Evolutionary conservation across 345 rosid genomes (phyloP).

Genomic region (Physaria fendleri): DNA sequence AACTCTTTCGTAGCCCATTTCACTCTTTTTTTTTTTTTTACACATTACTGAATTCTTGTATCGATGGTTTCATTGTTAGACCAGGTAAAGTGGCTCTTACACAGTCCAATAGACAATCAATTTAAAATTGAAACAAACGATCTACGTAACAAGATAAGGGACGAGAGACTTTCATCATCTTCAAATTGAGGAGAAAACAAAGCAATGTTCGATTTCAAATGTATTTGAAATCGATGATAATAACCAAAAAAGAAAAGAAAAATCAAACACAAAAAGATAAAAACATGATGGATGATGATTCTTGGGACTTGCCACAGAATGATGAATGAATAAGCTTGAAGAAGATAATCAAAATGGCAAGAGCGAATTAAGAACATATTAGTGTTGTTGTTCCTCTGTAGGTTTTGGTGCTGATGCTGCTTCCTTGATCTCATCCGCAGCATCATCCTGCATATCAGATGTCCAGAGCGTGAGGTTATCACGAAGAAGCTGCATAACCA

Average conservation of each 20-base stretch:
- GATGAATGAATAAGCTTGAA: conserved; percentile 11
- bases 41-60: no score
- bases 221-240: conserved; percentile 7
- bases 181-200: conserved; percentile 29
- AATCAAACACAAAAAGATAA: conserved; percentile 18
- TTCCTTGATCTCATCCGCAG: conserved; percentile 87
- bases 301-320: conserved; percentile 9
- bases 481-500: conserved; percentile 98
- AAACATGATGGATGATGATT: conserved; percentile 6
- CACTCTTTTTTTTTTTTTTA: no score
- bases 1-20: no score
- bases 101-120: no score
- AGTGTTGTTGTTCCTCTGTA: conserved; percentile 60
- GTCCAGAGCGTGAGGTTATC: conserved; percentile 99
- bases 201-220: conserved; percentile 16
- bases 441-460: conserved; percentile 98
- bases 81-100: conserved; percentile 6
- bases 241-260: neutral
- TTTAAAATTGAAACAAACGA: no score
- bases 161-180: conserved; percentile 24
- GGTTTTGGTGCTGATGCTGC: conserved; percentile 56
- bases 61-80: neutral
- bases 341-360: conserved; percentile 7
- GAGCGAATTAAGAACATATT: conserved; percentile 20
- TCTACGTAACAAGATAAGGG: neutral